phyloP scores from a whole-genome alignment of 768 basidiomycete genomes.

The Hysterangium stoloniferum region DNA sequence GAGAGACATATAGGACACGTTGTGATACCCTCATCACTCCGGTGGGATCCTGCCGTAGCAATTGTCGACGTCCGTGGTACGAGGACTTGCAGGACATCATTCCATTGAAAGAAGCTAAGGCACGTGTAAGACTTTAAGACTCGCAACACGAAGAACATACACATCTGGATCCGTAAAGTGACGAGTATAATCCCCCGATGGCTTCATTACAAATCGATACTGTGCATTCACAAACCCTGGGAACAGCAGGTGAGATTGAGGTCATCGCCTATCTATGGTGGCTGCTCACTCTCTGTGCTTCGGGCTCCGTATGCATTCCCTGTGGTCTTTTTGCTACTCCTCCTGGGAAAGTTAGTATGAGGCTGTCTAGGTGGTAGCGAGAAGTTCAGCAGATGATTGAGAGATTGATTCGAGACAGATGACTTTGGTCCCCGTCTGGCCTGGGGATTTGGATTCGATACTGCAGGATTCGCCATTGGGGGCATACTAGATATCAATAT shows the following conservation, averaged over 20 bases:
- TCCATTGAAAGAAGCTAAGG: constrained; percentile 87
- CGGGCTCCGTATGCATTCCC: constrained; percentile 55
- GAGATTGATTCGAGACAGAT: constrained; percentile 8
- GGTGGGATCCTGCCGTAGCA: constrained; percentile 46
- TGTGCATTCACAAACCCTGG: constrained; percentile 95
- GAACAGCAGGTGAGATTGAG: constrained; percentile 13
- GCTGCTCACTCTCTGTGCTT: constrained; percentile 85
- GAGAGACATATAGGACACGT: constrained; percentile 95
- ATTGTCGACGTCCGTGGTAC: constrained; percentile 78
- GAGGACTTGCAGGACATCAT: constrained; percentile 90
- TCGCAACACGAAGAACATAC: constrained; percentile 37
- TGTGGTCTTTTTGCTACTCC: constrained; percentile 53
- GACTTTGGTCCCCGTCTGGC: constrained; percentile 10
- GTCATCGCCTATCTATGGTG: constrained; percentile 12
- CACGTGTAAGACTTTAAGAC: constrained; percentile 8
- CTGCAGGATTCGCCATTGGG: background rate
- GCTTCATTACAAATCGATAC: constrained; percentile 93
- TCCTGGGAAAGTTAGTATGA: constrained; percentile 57
- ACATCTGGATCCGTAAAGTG: constrained; percentile 98
- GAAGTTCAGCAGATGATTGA: constrained; percentile 91
- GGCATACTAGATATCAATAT: constrained; percentile 2
- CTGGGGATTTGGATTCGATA: background rate
- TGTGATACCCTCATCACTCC: constrained; percentile 52
- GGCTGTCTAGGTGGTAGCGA: constrained; percentile 81
- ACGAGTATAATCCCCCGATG: constrained; percentile 83